Base-by-base conservation (phyloP, 2,329 filamentous ascomycete genomes). In the Aspergillus texensis region DNA sequence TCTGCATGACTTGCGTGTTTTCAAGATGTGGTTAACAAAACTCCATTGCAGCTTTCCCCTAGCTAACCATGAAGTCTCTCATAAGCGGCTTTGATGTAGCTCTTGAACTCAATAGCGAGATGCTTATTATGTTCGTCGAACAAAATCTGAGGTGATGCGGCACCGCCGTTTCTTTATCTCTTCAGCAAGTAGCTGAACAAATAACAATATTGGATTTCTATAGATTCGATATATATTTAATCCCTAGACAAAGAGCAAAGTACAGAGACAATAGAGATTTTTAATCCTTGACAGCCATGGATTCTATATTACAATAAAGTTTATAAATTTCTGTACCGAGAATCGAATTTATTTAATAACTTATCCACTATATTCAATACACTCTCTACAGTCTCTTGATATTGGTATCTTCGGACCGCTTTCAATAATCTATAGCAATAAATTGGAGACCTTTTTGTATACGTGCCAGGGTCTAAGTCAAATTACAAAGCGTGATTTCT, bases 101-200 rank as follows among this genome's bases (percentile, higher is more conserved):
- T 32, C 10, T 11, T 32, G 30, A 32, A 10, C 30, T 32, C 10
- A 11, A 32, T 32, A 11, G 30, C 10, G 9, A 32, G 30, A 32
- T 32, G 9, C 30, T 32, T 9, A 32, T 32, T 32, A 11, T 32
- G 9, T 32, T 32, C 3, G 9, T 32, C 10, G 30, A 32, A 32
- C 9, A 32, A 11, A 32, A 32, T 32, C 30, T 32, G 10, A 32
- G 30, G 2, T 32, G 0, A 32, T 32, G 2, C 30, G 6, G 26
- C 26, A 39, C 14, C 5, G 5, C 5, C 19, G 8, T 64, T 69
- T 34, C 64, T 67, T 34, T 28, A 45, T 30, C 62, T 66, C 30
- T 62, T 69, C 28, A 62, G 65, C 28, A 60, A 66, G 32, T 68
- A 64, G 65, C 4, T 57, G 34, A 63, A 64, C 45, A 62, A 64